Percentiles rank a stretch among this genome's conserved stretches.
phyloP scores from a whole-genome alignment of 1,139 yeast species.

The Tardiomyces blankii region DNA sequence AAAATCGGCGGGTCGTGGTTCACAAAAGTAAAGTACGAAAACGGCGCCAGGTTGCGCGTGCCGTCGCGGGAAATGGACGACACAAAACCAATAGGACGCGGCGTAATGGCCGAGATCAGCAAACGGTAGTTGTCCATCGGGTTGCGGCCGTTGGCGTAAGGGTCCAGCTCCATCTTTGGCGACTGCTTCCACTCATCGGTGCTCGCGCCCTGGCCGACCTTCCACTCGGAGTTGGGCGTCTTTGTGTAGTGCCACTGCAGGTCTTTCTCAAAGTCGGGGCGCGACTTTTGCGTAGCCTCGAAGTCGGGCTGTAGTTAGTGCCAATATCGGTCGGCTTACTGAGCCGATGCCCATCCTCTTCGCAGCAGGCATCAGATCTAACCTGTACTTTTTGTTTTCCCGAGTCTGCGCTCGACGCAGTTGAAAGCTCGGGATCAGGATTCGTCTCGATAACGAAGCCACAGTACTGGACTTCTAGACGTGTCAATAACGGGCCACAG shows the following conservation, averaged over 20 bases:
- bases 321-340: not conserved
- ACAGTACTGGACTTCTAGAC: too few relatives aligned
- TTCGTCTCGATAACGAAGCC: too few relatives aligned
- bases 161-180: constrained; percentile 39
- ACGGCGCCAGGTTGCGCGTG: constrained; percentile 43
- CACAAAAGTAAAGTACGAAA: constrained; percentile 42
- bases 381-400: too few relatives aligned
- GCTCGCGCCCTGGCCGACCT: constrained; percentile 39
- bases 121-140: constrained; percentile 40
- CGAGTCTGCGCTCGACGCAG: too few relatives aligned
- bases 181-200: constrained; percentile 27
- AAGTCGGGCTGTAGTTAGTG: not conserved
- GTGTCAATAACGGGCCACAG: too few relatives aligned
- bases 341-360: not conserved
- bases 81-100: constrained; percentile 51
- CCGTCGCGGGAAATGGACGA: constrained; percentile 39
- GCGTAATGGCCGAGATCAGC: constrained; percentile 39
- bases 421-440: too few relatives aligned
- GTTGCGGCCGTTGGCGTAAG: constrained; percentile 33
- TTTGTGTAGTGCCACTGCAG: constrained; percentile 11
- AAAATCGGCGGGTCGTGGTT: constrained; percentile 51
- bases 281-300: not conserved
- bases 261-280: constrained; percentile 13
- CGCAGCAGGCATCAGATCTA: not conserved
- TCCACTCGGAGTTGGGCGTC: constrained; percentile 32